phyloP scores from a whole-genome alignment of 2,329 filamentous ascomycete species.

The Penicillium digitatum region DNA sequence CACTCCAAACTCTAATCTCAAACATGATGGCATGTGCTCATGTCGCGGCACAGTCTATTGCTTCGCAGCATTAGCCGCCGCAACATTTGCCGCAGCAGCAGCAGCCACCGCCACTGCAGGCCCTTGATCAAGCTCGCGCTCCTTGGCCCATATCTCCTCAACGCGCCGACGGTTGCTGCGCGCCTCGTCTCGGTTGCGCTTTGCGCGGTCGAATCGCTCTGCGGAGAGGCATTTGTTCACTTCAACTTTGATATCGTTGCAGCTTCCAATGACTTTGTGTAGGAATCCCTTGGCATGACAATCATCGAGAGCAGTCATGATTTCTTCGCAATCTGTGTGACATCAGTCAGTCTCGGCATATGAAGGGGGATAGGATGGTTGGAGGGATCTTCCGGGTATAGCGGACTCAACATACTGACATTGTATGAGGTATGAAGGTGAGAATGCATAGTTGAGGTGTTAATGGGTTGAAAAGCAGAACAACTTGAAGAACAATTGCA shows the following conservation, averaged over 20 bases:
- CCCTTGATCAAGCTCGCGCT: slow-evolving; percentile 28
- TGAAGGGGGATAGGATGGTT: background rate
- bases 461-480: background rate
- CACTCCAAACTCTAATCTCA: slow-evolving; percentile 12
- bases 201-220: slow-evolving; percentile 74
- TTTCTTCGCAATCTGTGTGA: slow-evolving; percentile 78
- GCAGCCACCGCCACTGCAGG: background rate
- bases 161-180: slow-evolving; percentile 68
- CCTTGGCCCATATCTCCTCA: slow-evolving; percentile 71
- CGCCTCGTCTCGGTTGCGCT: slow-evolving; percentile 67
- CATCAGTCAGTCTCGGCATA: slow-evolving; percentile 3
- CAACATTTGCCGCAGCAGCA: background rate
- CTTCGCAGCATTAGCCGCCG: slow-evolving; percentile 7
- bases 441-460: slow-evolving; percentile 73
- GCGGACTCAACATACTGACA: slow-evolving; percentile 57
- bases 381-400: background rate
- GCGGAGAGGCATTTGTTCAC: slow-evolving; percentile 81
- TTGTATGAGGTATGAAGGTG: slow-evolving; percentile 94
- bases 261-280: slow-evolving; percentile 85
- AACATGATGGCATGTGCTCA: background rate
- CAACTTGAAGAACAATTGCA: slow-evolving; percentile 5
- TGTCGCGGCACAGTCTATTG: slow-evolving; percentile 12
- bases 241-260: slow-evolving; percentile 77
- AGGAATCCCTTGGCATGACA: slow-evolving; percentile 91
- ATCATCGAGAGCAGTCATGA: slow-evolving; percentile 91